Evolutionary conservation across 177 flowering plant genomes (phyloP).

Genomic region (Vitis hybrid): DNA sequence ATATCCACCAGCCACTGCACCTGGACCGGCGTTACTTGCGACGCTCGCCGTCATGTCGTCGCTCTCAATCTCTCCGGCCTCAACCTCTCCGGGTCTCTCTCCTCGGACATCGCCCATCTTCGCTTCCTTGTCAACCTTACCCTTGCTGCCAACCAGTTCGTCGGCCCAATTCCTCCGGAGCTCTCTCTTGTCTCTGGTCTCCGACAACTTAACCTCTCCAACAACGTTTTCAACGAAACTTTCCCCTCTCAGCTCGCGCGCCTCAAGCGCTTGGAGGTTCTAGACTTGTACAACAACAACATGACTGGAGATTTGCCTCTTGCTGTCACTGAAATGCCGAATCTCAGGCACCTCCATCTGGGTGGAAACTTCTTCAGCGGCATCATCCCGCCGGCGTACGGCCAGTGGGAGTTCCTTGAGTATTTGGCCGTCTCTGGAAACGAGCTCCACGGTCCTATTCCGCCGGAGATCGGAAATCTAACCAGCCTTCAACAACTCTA

Average conservation of each 20-base stretch:
- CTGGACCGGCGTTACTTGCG: constrained; percentile 77
- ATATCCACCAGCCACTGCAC: constrained; percentile 54
- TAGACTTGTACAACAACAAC: constrained; percentile 88
- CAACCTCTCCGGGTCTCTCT: constrained; percentile 62
- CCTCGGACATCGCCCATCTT: constrained; percentile 56
- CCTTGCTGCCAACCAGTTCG: constrained; percentile 50
- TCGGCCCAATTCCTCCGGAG: constrained; percentile 68
- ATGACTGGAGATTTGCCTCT: constrained; percentile 69
- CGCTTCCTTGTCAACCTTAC: constrained; percentile 49
- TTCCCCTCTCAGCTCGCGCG: constrained; percentile 53
- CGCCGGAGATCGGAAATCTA: constrained; percentile 76
- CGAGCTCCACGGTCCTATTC: constrained; percentile 69
- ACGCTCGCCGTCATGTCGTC: constrained; percentile 47
- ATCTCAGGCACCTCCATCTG: constrained; percentile 70
- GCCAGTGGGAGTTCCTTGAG: constrained; percentile 56
- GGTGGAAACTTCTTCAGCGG: constrained; percentile 95
- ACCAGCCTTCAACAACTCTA: constrained; percentile 69
- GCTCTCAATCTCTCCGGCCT: constrained; percentile 65
- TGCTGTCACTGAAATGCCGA: constrained; percentile 38
- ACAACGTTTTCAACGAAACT: constrained; percentile 64
- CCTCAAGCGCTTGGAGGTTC: constrained; percentile 43
- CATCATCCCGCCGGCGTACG: constrained; percentile 69
- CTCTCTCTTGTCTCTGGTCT: constrained; percentile 52
- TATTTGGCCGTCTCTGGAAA: constrained; percentile 88
- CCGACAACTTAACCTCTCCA: constrained; percentile 68